Base-by-base conservation (phyloP, 2,329 filamentous ascomycete species). In the Ophiostoma australiae region DNA sequence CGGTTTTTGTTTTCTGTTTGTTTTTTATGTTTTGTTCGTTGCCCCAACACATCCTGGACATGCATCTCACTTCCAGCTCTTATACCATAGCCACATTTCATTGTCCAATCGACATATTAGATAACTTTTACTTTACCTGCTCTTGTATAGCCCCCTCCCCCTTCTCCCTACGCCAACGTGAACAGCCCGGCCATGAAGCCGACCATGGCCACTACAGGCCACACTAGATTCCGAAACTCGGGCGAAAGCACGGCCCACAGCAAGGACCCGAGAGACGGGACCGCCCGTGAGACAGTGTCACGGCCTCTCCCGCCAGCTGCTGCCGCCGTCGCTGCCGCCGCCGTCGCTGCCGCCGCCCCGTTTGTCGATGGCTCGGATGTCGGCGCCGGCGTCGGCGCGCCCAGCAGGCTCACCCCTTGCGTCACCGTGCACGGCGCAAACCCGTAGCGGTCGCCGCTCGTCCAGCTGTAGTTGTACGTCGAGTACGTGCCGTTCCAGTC, bases 341-440 rank as follows among this genome's bases (percentile, higher is more conserved):
- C 17, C 17, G 11, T 5, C 6, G 6, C 11, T 58, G 23, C 52
- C 13, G 44, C 23, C n/a, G 52, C 52, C n/a, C 52, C 52, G 10
- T 58, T 23, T 27, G 23, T 58, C 52, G 52, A 58, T n/a, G 52
- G 8, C 23, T 10, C n/a, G 3, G n/a, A 11, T 4, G 52, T 58
- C 23, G 52, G 8, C 17, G 23, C 27, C 52, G 52, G 15, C 44
- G 44, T 48, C n/a, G 52, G 23, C 52, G 23, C n/a, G 10, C 52
- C 72, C 68, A 76, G n/a, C 72, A 75, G 31, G 67, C 74, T 75
- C 7, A 71, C 75, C 1, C 74, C 75, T 39, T 70, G 69, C 11
- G 76, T 77, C 67, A 77, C 73, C 10, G 76, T 77, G 17, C 77
- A 76, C n/a, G 76, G 75, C 61, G 75, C 76, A 69, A 74, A 77